Conservation (phyloP, 306 rosid species). For the Corylus americana region DNA sequence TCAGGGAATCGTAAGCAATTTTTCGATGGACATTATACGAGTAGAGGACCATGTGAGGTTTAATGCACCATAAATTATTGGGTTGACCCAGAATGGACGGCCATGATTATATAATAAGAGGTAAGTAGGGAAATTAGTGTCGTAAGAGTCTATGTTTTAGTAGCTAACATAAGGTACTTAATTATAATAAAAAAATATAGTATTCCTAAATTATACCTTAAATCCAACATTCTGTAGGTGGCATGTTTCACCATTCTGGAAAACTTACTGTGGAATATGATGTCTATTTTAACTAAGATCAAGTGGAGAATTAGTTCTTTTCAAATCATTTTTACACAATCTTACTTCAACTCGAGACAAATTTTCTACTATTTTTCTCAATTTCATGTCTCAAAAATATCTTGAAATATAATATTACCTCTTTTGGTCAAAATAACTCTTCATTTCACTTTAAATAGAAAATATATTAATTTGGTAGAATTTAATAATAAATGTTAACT, state of each 20-base stretch:
- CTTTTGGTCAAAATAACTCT: too few relatives aligned
- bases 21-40: background rate
- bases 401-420: too few relatives aligned
- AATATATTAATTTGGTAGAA: too few relatives aligned
- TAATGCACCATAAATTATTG: background rate
- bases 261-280: background rate
- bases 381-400: too few relatives aligned
- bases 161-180: too few relatives aligned
- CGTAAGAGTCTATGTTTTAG: too few relatives aligned
- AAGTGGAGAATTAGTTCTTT: background rate
- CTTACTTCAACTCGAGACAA: too few relatives aligned
- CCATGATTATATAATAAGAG: background rate
- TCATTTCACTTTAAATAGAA: too few relatives aligned
- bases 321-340: background rate
- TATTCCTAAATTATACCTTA: background rate
- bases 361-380: too few relatives aligned
- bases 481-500: too few relatives aligned
- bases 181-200: too few relatives aligned
- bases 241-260: background rate
- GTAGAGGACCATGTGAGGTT: background rate
- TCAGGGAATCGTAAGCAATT: background rate
- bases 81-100: slow-evolving; percentile 2
- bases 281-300: background rate
- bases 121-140: too few relatives aligned
- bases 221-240: background rate